A percentile compares a stretch with the other conserved stretches of the same genome.
These are phyloP conservation scores for Pseudogymnoascus verrucosus DNA, from an alignment of 2,329 filamentous ascomycete genomes.

Conservation along the genomic window DNA sequence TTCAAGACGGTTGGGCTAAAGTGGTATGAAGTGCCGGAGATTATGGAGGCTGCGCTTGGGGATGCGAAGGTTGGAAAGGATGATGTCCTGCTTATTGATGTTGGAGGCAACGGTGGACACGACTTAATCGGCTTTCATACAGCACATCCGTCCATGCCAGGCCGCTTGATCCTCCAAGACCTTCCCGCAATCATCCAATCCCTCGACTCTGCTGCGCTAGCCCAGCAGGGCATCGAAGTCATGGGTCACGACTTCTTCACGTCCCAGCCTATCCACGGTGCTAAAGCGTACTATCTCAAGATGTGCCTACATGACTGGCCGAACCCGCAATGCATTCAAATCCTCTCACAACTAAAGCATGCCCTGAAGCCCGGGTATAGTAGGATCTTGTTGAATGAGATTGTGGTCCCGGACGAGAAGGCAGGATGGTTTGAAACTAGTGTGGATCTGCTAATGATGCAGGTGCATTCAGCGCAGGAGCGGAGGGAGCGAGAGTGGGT, in stretches of 20 bases:
- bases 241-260: slow-evolving; percentile 29
- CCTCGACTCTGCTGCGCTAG: not conserved
- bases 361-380: slow-evolving; percentile 25
- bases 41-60: slow-evolving; percentile 7
- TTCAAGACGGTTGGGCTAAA: slow-evolving; percentile 9
- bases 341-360: slow-evolving; percentile 21
- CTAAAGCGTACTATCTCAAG: slow-evolving; percentile 28
- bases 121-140: slow-evolving; percentile 11
- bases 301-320: slow-evolving; percentile 35
- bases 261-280: slow-evolving; percentile 25
- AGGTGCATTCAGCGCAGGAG: slow-evolving; percentile 6
- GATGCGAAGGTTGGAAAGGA: not conserved
- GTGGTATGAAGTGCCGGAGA: slow-evolving; percentile 8
- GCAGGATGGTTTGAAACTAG: slow-evolving; percentile 4
- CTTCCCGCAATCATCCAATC: slow-evolving; percentile 3
- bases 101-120: slow-evolving; percentile 12
- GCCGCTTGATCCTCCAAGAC: slow-evolving; percentile 13
- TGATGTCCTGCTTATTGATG: slow-evolving; percentile 11
- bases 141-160: not conserved
- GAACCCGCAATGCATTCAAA: slow-evolving; percentile 26
- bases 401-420: slow-evolving; percentile 13
- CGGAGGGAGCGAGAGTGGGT: slow-evolving; percentile 6
- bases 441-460: slow-evolving; percentile 9
- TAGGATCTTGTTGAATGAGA: slow-evolving; percentile 17
- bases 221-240: slow-evolving; percentile 18